Conservation (phyloP, 2,329 filamentous ascomycete genomes). For the Fusarium udum region DNA sequence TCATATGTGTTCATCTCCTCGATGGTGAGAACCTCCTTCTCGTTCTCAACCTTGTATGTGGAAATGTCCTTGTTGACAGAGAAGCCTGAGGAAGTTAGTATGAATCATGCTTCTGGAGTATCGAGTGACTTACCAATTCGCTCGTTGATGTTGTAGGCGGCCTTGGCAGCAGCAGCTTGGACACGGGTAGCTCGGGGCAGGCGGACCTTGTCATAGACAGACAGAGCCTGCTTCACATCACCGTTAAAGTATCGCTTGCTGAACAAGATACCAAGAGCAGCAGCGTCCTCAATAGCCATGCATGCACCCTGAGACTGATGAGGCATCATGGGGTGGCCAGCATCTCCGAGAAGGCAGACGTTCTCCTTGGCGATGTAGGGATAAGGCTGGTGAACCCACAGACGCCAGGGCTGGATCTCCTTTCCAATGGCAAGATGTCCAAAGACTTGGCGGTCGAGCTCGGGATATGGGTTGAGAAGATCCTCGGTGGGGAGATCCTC, state of each 20-base stretch:
- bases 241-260: constrained; percentile 57
- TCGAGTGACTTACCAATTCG: constrained; percentile 59
- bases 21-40: constrained; percentile 70
- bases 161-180: constrained; percentile 66
- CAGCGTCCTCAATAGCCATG: constrained; percentile 75
- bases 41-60: constrained; percentile 70
- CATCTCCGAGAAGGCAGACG: constrained; percentile 71
- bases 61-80: constrained; percentile 66
- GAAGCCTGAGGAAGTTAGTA: constrained; percentile 57
- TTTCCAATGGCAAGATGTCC: constrained; percentile 67
- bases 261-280: constrained; percentile 70
- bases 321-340: constrained; percentile 75
- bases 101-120: accelerated
- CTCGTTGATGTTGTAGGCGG: constrained; percentile 70
- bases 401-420: constrained; percentile 71
- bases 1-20: constrained; percentile 75
- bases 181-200: constrained; percentile 65
- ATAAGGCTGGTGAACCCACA: constrained; percentile 71
- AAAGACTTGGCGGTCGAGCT: constrained; percentile 67
- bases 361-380: constrained; percentile 62
- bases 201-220: constrained; percentile 62
- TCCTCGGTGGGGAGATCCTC: constrained; percentile 64
- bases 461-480: constrained; percentile 67
- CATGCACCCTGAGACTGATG: constrained; percentile 75
- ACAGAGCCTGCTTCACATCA: constrained; percentile 58